Evolutionary conservation across 2,329 filamentous ascomycete genomes (phyloP).

Genomic region (Ambrosiella cleistominuta): DNA sequence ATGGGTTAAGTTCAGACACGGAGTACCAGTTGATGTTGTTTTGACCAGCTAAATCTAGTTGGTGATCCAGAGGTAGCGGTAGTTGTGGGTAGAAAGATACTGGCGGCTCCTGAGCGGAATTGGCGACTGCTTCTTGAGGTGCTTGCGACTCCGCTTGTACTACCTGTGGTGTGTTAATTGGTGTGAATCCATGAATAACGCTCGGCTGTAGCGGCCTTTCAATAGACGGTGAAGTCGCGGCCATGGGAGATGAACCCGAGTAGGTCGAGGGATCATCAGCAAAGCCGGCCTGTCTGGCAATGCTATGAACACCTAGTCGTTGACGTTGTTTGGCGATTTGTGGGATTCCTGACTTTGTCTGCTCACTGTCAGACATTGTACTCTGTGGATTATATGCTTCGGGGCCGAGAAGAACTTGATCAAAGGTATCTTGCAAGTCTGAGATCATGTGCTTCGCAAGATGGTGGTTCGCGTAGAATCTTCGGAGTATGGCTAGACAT

Average conservation of each 20-base stretch:
- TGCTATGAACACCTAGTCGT: conserved; percentile 24
- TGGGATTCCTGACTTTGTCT: conserved; percentile 14
- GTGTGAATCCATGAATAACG: neutral
- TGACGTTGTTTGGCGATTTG: conserved; percentile 17
- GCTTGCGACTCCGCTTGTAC: neutral
- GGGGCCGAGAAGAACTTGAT: neutral
- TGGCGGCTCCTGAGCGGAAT: neutral
- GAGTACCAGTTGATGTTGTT: neutral
- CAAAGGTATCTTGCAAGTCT: conserved; percentile 17
- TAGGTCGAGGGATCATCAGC: conserved; percentile 18
- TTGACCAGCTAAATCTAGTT: neutral
- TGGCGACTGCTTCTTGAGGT: neutral
- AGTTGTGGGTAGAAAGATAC: neutral
- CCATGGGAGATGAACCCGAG: neutral
- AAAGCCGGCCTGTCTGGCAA: conserved; percentile 24
- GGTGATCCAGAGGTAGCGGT: neutral
- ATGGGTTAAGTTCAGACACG: neutral
- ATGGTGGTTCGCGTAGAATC: conserved; percentile 9
- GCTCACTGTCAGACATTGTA: neutral
- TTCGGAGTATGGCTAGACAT: conserved; percentile 18
- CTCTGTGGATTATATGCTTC: neutral
- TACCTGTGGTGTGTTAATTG: neutral
- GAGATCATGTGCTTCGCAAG: conserved; percentile 16
- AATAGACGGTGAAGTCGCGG: neutral
- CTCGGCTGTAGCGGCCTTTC: neutral